Evolutionary conservation across 202 grass and related monocot genomes (phyloP).

Genomic region (Musa balbisiana): DNA sequence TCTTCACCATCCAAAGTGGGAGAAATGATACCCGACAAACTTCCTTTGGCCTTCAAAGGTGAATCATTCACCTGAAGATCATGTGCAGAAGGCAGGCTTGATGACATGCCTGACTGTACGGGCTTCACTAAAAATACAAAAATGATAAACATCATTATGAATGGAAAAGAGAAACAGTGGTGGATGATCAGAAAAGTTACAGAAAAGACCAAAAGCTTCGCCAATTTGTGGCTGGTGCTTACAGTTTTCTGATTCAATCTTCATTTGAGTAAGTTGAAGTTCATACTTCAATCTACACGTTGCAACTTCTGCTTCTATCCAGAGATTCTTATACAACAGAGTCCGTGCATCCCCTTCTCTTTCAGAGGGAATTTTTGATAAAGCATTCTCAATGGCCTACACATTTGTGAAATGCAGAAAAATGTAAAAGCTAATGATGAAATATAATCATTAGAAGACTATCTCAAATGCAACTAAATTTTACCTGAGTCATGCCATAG

Average conservation of each 20-base stretch:
- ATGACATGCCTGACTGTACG: neutral
- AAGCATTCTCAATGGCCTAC: conserved; percentile 13
- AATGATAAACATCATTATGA: neutral
- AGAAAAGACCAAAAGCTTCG: neutral
- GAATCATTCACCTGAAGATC: neutral
- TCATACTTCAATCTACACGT: conserved; percentile 57
- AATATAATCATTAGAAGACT: neutral
- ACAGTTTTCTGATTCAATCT: conserved; percentile 30
- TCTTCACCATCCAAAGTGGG: neutral
- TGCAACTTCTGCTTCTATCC: conserved; percentile 51
- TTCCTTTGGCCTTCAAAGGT: neutral
- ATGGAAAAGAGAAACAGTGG: neutral
- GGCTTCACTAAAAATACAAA: conserved; percentile 4
- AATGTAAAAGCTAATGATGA: neutral
- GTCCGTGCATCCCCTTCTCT: conserved; percentile 30
- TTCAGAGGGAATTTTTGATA: conserved; percentile 1
- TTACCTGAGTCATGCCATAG: neutral
- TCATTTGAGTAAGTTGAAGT: conserved; percentile 42
- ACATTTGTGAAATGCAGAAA: neutral
- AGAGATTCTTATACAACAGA: conserved; percentile 54
- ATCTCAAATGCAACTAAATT: neutral
- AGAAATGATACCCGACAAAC: neutral
- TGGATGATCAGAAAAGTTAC: neutral
- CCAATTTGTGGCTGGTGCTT: conserved; percentile 25
- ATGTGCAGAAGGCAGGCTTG: neutral